Evolutionary conservation across 2,329 filamentous ascomycete genomes (phyloP), one percentile per base, ranked within the genome.

Genomic region (Sclerotinia sclerotiorum): DNA sequence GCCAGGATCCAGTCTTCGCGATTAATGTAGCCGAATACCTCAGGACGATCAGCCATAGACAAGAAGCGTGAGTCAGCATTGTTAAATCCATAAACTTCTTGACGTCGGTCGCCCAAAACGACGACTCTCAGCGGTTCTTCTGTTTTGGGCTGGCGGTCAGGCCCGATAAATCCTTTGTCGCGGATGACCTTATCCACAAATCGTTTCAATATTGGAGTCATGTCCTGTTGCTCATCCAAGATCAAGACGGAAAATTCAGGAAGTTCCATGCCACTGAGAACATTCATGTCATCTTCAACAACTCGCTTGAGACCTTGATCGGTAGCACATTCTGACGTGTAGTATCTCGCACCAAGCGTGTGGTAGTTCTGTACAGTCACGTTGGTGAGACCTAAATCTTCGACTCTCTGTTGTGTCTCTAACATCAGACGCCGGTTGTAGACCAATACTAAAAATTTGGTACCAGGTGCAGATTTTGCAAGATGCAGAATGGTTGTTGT

Each of bases 301-400:
- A 29, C 52, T 48, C 64, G 64, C 52, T 66, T 66, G 42, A 66
- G 64, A 35, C 64, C 64, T 49, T 66, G 64, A 49, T 66, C 64
- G 24, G 64, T 66, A 11, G 52, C 42, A 58, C 51, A 66, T 58
- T 66, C 64, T 24, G 64, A 39, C 0, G 64, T 66, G 44, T 66
- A 66, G 27, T 66, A 66, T 6, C 42, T 46, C 17, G 42, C 52
- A 11, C 64, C 64, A 29, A 66, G 42, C 3, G 52, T 58, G 29
- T 66, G 64, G 17, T 60, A 58, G 17, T 66, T 66, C 7, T 48
- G 52, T 1, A 66, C 54, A 7, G 42, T 66, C 21, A 66, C 54
- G 8, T 66, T 66, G 10, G n/a, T 15, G n/a, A 66, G 46, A 29
- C 27, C 64, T 27, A 66, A 48, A 27, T 60, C 52, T 39, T 58